Conservation (phyloP, 2,329 filamentous ascomycete species). For the Curvularia sp. region DNA sequence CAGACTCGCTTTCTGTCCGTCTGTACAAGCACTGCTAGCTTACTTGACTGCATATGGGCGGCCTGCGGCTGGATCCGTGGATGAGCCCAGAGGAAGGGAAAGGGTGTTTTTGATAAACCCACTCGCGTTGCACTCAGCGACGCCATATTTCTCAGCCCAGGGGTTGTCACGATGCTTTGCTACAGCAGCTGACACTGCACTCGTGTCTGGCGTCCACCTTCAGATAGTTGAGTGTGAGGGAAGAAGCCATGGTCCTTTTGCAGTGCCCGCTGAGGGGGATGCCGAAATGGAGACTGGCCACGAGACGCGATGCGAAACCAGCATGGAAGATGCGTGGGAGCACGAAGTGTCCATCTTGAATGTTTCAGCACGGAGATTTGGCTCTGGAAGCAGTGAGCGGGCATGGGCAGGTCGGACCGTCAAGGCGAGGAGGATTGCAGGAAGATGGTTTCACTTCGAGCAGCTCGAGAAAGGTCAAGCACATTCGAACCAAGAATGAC, state of each 20-base stretch:
- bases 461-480: constrained; percentile 18
- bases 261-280: constrained; percentile 66
- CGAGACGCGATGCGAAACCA: constrained; percentile 1
- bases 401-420: constrained; percentile 60
- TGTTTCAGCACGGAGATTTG: constrained; percentile 53
- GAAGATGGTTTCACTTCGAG: constrained; percentile 54
- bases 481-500: constrained; percentile 17
- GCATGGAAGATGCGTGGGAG: constrained; percentile 52
- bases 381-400: constrained; percentile 43
- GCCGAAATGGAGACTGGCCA: constrained; percentile 33
- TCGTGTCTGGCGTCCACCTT: constrained; percentile 45
- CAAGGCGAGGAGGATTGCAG: constrained; percentile 52
- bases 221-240: constrained; percentile 53
- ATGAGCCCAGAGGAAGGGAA: constrained; percentile 17
- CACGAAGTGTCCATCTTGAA: constrained; percentile 58
- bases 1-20: constrained; percentile 74
- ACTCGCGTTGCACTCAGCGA: constrained; percentile 69
- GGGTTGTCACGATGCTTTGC: constrained; percentile 71
- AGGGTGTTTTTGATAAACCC: constrained; percentile 70
- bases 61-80: constrained; percentile 15
- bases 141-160: constrained; percentile 78
- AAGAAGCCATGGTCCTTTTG: constrained; percentile 33
- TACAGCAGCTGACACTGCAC: constrained; percentile 67
- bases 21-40: constrained; percentile 78
- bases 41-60: constrained; percentile 65